Base-by-base conservation (phyloP, 2,329 filamentous ascomycete species). In the Exophiala aquamarina region DNA sequence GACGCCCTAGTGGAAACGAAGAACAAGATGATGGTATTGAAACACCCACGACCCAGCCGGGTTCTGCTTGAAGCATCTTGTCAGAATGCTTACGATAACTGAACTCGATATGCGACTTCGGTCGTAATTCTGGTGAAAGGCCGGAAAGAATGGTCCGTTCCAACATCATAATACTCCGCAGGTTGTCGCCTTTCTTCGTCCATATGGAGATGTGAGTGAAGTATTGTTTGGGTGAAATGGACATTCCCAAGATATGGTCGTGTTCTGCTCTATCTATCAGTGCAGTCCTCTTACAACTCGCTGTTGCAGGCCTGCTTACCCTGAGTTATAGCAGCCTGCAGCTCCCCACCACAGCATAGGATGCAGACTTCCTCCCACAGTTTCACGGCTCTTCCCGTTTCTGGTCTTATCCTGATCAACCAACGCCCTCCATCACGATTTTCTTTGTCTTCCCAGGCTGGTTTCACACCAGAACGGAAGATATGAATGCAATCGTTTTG, bases 1-100 rank as follows among this genome's bases (percentile, higher is more conserved):
- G 32, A 34, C 32, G 32, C 17, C 13, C 13, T 7, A 18, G n/a
- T 14, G 32, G 32, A 7, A 14, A 6, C 14, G 32, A 14, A 8
- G 32, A n/a, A 6, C 10, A 20, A 19, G 8, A 19, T 19, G 11
- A 15, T 8, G 35, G 35, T 6, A n/a, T 13, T 19, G 15, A 19
- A 21, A 37, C 7, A 20, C 26, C 38, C 18, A 8, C 14, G 13
- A 35, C 28, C 20, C 7, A 19, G 37, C 23, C 28, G 33, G n/a
- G 17, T n/a, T 13, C 28, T 34, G 41, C 13, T 23, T 19, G 15
- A 95, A 11, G 87, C 88, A 47, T 84, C 83, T 96, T 90, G 66
- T 95, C 89, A 34, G 83, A 81, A 72, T 97, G 92, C 68, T 85
- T 87, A 75, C 93, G 93, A 74, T 95, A 96, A 67, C 81, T 84